Conservation (phyloP, 441 rosid genomes). For the Erodium texanum region DNA sequence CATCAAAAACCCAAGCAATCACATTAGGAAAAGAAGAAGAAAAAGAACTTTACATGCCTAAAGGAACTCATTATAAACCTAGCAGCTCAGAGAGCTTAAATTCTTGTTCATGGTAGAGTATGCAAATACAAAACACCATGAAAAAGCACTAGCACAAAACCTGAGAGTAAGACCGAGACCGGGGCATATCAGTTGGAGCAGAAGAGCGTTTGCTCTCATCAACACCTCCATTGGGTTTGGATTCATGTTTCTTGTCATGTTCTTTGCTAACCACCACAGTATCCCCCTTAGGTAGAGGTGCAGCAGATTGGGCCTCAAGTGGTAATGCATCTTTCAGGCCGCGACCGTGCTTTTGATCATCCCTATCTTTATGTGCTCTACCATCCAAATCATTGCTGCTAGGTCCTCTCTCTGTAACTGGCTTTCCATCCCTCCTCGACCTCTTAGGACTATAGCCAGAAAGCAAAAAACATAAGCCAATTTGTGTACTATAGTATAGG, state of each 20-base stretch:
- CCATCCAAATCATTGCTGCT: conserved; percentile 27
- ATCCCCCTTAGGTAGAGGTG: conserved; percentile 27
- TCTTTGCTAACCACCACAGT: conserved; percentile 30
- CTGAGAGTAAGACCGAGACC: conserved; percentile 59
- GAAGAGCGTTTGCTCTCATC: conserved; percentile 33
- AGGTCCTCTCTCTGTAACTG: conserved; percentile 33
- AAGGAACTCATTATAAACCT: neutral
- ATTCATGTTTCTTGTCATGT: conserved; percentile 30
- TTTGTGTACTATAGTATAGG: too few relatives aligned
- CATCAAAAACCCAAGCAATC: too few relatives aligned
- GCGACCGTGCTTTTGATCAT: conserved; percentile 36
- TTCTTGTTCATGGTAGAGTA: neutral
- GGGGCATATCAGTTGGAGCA: conserved; percentile 37
- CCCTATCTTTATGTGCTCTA: conserved; percentile 29
- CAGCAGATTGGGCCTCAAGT: conserved; percentile 28
- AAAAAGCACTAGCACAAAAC: conserved; percentile 23
- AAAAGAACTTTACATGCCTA: neutral
- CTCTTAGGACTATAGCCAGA: conserved; percentile 50
- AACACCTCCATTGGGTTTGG: conserved; percentile 19
- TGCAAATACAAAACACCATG: conserved; percentile 6
- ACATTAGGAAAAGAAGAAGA: too few relatives aligned
- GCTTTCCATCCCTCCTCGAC: conserved; percentile 68
- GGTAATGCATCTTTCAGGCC: conserved; percentile 49
- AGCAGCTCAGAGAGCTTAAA: neutral
- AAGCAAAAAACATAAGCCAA: neutral